Evolutionary conservation across 345 rosid genomes (phyloP), one percentile per base, ranked within the genome.

Genomic region (Streptanthus diversifolius): DNA sequence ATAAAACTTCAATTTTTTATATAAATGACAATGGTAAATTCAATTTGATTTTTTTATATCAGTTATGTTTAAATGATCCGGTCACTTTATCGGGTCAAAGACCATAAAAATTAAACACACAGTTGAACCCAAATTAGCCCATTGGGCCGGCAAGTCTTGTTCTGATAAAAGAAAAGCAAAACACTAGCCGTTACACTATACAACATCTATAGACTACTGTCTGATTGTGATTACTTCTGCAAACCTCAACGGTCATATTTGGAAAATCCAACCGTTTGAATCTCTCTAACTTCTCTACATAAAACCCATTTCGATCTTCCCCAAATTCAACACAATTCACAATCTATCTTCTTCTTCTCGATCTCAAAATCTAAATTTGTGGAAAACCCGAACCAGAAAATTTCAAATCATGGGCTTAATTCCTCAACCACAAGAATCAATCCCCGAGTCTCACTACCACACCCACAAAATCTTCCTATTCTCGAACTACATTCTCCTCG

Each of bases 401-500:
- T 0, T 33, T 25, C 18, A 62, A 36, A 17, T 58, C 68, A 78
- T 72, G 81, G 81, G 81, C 25, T 53, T 78, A 12, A 67, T 78
- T 67, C 53, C 70, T 33, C 77, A 62, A 19, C 81, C 49, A 25
- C 66, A 68, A 60, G 8, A 80, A 12, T 62, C 85, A 5, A 7
- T 68, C 1, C 41, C 69, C 45, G 75, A 76, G 24, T 82, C 88
- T 24, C 88, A 86, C 35, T 65, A 66, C 73, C 77, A 78, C 60
- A 88, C 91, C 4, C 98, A 88, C 83, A 91, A 83, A 66, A 25
- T 85, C 51, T 93, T 93, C 88, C 79, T 91, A 66, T 78, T 86
- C 68, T 79, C 88, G 76, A 95, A 91, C 87, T 91, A 89, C 89
- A 73, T 91, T 41, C 93, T 93, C 25, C 88, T 93, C 0, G 95